Base-by-base conservation (phyloP, 306 rosid species). In the Sicyos edulis region DNA sequence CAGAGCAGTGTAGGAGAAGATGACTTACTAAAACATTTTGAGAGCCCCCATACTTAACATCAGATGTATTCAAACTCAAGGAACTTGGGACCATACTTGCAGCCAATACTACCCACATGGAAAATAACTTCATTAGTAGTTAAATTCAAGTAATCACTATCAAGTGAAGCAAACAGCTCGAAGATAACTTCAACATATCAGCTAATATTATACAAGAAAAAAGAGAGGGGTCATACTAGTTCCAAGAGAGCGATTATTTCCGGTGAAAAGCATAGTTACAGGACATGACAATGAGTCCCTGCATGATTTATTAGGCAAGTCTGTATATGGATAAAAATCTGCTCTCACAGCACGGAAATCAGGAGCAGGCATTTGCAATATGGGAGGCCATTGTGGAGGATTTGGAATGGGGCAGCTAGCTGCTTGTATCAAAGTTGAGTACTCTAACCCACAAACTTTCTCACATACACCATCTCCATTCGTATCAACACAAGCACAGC, bases 351-450 rank as follows among this genome's bases (percentile, higher is more conserved):
- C 96, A 2, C 96, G 92, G 52, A 82, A 83, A 2, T 78, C 69
- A 0, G 91, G 88, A 44, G 78, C 82, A 0, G 98, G 97, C 5
- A 87, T 37, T 82, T 90, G 98, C 79, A 90, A 72, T 54, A 93
- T 22, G 3, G 93, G 97, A 78, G 87, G 83, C 96, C 96, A 90
- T 77, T 87, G 80, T 0, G 82, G 85, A 71, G 96, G 92, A 52
- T 24, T 72, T 1, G 62, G 78, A 78, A 86, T 74, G 8, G 90
- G 73, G 73, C 98, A 93, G 47, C 78, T 76, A 4, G 29, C 57
- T 40, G 83, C 96, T 79, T 92, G 98, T 64, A 76, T 81, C 73
- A 79, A 50, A 72, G 83, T 84, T 40, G 98, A 92, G 71, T 85
- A 84, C 65, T 88, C 34, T 71, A 86, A 8, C 42, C 88, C 96